Evolutionary conservation across 441 rosid genomes (phyloP), one percentile per base, ranked within the genome.

Genomic region (California macrophylla): DNA sequence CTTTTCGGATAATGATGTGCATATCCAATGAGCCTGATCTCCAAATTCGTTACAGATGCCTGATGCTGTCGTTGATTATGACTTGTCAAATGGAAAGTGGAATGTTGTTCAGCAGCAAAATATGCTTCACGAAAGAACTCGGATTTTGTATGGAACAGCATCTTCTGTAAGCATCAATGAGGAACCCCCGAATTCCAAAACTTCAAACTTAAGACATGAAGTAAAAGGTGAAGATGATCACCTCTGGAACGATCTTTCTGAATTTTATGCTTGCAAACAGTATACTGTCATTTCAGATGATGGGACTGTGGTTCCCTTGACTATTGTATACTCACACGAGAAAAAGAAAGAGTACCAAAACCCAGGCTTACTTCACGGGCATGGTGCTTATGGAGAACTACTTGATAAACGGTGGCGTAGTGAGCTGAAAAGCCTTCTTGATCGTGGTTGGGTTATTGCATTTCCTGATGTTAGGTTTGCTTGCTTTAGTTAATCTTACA

Each of bases 371-470:
- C 91, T 92, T 78, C 94, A 86, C 66, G 98, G 92, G 25, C 97
- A 94, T 76, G 97, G 99, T 82, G 96, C 99, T 77, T 92, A 86
- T 72, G 97, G 98, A 64, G 98, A 94, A 81, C 62, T 85, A 61
- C 94, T 90, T 23, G 97, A 90, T 79, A 94, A 94, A 80, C 78
- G 97, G 66, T 94, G 98, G 98, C 85, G 80, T 71, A 83, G 85
- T 76, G 99, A 94, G 82, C 80, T 92, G 75, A 94, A 94, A 81
- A 92, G 98, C 85, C 94, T 94, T 64, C 97, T 94, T 69, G 99
- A 92, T 80, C 96, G 98, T 72, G 94, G 99, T 76, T 92, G 99
- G 98, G 80, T 87, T 71, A 74, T 94, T 79, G 96, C 94, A 65
- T 94, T 84, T 86, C 97, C 99, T 68, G 97, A 92, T 77, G 98